Evolutionary conservation across 139 green algal species (phyloP).

Genomic region (Asterochloris sp.): DNA sequence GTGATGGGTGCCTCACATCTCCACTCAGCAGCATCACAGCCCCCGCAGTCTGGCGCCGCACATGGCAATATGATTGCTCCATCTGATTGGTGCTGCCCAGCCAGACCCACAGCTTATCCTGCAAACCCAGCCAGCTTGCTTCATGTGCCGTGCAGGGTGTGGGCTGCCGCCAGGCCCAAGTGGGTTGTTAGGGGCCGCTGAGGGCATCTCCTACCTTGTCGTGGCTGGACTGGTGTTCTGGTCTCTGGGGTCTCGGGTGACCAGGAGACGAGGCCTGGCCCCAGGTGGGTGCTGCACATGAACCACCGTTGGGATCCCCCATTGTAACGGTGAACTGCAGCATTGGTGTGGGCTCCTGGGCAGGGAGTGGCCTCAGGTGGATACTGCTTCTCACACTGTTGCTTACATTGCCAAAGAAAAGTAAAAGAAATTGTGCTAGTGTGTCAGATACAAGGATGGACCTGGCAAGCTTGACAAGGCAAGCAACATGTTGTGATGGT

Average conservation of each 20-base stretch:
- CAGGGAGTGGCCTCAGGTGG: no score
- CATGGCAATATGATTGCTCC: neutral
- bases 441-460: no score
- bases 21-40: neutral
- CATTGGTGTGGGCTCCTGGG: no score
- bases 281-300: neutral
- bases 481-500: no score
- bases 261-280: neutral
- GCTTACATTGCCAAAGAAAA: no score
- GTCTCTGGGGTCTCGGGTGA: conserved; percentile 13
- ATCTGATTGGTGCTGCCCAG: neutral
- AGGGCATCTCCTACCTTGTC: conserved; percentile 60
- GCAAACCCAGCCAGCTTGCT: neutral
- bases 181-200: conserved; percentile 55
- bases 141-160: conserved; percentile 35
- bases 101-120: no score
- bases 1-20: no score
- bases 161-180: conserved; percentile 62
- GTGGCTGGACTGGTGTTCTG: conserved; percentile 40
- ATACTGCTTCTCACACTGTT: no score
- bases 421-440: no score
- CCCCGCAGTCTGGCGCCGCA: neutral
- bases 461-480: no score
- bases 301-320: neutral
- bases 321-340: no score